Evolutionary conservation across 2,329 filamentous ascomycete species (phyloP).

Genomic region (Trichoderma sp.): DNA sequence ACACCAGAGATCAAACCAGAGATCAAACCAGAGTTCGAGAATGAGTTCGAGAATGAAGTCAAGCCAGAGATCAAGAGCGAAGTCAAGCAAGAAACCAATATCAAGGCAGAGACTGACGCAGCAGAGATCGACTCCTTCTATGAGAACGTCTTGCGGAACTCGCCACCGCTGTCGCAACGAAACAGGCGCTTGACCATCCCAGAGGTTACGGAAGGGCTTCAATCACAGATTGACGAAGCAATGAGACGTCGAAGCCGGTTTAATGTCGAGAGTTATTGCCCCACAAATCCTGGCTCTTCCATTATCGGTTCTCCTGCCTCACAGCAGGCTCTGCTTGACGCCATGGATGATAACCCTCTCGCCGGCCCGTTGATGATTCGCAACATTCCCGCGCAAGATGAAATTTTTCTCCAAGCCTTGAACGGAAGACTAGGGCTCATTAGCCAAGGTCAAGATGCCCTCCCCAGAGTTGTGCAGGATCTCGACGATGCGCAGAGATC

Average conservation of each 20-base stretch:
- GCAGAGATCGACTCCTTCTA: not conserved
- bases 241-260: not conserved
- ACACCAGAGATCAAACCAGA: not conserved
- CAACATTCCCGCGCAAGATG: constrained; percentile 59
- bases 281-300: constrained; percentile 9
- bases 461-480: constrained; percentile 46
- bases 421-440: constrained; percentile 55
- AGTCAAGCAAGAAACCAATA: not conserved
- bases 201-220: not conserved
- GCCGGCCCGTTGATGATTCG: constrained; percentile 56
- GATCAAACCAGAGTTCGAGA: not conserved
- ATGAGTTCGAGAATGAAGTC: too few species aligned
- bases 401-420: constrained; percentile 53
- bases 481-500: constrained; percentile 22
- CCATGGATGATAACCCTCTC: constrained; percentile 48
- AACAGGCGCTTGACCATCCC: not conserved
- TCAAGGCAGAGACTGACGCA: not conserved
- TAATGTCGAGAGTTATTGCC: not conserved
- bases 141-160: not conserved
- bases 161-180: not conserved
- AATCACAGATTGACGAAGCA: not conserved
- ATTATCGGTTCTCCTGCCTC: not conserved
- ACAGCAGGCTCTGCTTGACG: constrained; percentile 37
- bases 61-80: not conserved
- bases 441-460: constrained; percentile 44